Evolutionary conservation across 306 rosid genomes (phyloP).

Genomic region (Prunus dulcis): DNA sequence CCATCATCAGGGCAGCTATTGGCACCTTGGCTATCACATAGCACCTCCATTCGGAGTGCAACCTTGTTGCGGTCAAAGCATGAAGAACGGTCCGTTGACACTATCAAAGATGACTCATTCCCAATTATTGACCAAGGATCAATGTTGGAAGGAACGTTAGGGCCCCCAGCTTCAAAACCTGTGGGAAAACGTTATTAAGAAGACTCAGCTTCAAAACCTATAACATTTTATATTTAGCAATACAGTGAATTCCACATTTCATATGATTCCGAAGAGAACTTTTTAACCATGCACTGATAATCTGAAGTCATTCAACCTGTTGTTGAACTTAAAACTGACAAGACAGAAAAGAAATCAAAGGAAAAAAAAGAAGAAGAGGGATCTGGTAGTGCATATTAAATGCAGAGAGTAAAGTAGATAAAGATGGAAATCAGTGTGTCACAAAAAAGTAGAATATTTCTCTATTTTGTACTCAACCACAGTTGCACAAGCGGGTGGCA

Average conservation of each 20-base stretch:
- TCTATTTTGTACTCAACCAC: neutral
- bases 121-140: constrained; percentile 85
- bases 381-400: neutral
- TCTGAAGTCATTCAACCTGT: neutral
- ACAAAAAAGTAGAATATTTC: neutral
- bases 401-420: neutral
- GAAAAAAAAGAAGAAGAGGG: neutral
- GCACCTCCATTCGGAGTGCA: constrained; percentile 78
- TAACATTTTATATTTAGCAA: neutral
- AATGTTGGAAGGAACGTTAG: constrained; percentile 80
- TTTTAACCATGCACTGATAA: neutral
- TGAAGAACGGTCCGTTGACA: constrained; percentile 76
- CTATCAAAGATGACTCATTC: constrained; percentile 44
- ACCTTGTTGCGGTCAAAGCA: constrained; percentile 75
- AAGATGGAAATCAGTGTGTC: neutral
- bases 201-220: constrained; percentile 13
- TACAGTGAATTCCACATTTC: neutral
- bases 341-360: neutral
- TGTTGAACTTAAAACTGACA: neutral
- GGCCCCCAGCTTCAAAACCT: constrained; percentile 97
- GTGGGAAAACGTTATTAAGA: constrained; percentile 20
- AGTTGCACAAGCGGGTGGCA: neutral
- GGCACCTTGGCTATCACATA: constrained; percentile 56
- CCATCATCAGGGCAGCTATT: constrained; percentile 66
- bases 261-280: neutral